Base-by-base conservation (phyloP, 768 basidiomycete genomes). In the Russula brevipes region DNA sequence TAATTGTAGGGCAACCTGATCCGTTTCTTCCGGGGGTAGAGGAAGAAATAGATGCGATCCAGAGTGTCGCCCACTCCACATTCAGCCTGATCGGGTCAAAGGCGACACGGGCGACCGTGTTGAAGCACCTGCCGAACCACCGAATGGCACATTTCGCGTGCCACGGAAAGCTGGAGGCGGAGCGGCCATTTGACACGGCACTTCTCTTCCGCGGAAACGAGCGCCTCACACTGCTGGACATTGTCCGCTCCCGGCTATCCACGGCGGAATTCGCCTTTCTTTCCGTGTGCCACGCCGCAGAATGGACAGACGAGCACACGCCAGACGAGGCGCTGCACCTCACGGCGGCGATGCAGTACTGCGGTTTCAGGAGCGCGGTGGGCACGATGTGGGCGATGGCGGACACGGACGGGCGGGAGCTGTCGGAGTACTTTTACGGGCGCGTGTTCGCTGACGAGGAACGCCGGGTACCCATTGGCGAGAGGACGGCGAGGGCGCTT, bases 291-390 rank as follows among this genome's bases (percentile, higher is more conserved):
- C 65, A 66, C 19, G 61, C 56, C 5, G 61, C 61, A 39, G 61
- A 45, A 11, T 61, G 57, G 49, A 59, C 53, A 9, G 56, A 57
- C 12, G 17, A n/a, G 33, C 2, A n/a, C 16, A 39, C 36, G 5
- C 42, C 66, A 2, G 67, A 68, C 36, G 61, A 68, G 42, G 65
- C 54, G 11, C 39, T 68, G n/a, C 61, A 63, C 53, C 65, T 66
- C 33, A 66, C 67, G 1, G 65, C 66, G 11, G 67, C 46, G 39
- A 66, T 68, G 67, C 57, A 66, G 7, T 53, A 59, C 12, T 58
- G 57, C 24, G 65, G 61, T 0, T 68, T 66, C 57, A 24, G 57
- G 3, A 56, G 60, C 24, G 57, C 38, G 11, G 58, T 68, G 17
- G 67, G 52, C 31, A 68, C 67, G 16, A 42, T 65, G 5, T 68